Conservation (phyloP, 768 basidiomycete genomes). For the Amylocystis lapponica region DNA sequence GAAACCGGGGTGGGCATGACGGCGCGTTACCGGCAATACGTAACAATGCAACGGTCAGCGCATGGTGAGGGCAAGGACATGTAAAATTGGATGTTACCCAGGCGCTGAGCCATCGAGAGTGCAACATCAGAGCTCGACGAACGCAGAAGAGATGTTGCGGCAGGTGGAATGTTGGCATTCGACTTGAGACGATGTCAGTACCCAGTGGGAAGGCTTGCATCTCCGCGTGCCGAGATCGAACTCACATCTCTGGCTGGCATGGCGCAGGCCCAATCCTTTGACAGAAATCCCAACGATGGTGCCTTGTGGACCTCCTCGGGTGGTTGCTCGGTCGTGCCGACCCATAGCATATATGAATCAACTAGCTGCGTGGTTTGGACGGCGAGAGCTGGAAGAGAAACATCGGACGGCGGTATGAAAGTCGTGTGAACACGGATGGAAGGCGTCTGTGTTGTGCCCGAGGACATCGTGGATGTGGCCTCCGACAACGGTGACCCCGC, state of each 20-base stretch:
- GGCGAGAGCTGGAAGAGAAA: slow-evolving; percentile 50
- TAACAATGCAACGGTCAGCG: not conserved
- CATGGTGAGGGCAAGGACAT: slow-evolving; percentile 8
- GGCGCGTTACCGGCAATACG: too few species aligned
- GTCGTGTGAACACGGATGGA: slow-evolving; percentile 41
- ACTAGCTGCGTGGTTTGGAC: slow-evolving; percentile 63
- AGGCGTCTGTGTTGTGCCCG: not conserved
- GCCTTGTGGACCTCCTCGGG: slow-evolving; percentile 41
- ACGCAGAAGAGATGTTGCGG: slow-evolving; percentile 63
- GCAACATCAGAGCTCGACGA: slow-evolving; percentile 56
- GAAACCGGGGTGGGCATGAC: not conserved
- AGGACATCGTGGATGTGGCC: too few species aligned
- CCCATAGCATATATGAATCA: slow-evolving; percentile 81
- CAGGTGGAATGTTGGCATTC: slow-evolving; percentile 24
- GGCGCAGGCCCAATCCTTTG: slow-evolving; percentile 77
- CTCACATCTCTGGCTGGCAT: slow-evolving; percentile 52
- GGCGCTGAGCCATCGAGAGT: slow-evolving; percentile 69
- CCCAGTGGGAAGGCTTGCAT: not conserved
- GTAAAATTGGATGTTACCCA: slow-evolving; percentile 46
- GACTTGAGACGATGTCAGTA: slow-evolving; percentile 6
- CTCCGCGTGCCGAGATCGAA: slow-evolving; percentile 2
- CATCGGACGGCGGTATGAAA: slow-evolving; percentile 44
- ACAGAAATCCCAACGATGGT: slow-evolving; percentile 49
- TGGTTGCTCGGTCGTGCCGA: slow-evolving; percentile 50
- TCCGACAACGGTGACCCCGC: too few species aligned